Base-by-base conservation (phyloP, 306 rosid species). In the Purshia tridentata region DNA sequence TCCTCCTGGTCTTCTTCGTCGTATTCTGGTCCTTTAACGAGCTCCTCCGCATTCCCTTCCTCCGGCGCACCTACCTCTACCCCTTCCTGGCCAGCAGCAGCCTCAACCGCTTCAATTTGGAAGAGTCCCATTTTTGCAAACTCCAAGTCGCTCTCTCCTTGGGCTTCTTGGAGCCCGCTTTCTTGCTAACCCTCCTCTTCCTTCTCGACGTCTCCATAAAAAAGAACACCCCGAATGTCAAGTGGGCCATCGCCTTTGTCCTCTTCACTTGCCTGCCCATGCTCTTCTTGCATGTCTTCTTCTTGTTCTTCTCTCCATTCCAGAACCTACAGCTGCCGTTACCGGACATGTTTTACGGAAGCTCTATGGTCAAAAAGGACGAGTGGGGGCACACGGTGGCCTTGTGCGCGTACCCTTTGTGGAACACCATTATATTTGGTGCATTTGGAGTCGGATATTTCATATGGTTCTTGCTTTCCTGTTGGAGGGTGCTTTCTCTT, bases 161-260 rank as follows among this genome's bases (percentile, higher is more conserved):
- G 0, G 97, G 98, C 3, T 79, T 88, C 56, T 85, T 91, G 65
- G 72, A 94, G 77, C 98, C 96, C 0, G 96, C 94, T 5, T 94
- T 89, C 68, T 74, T 94, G 22, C 87, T 87, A 1, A 84, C 88
- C 20, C 76, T 94, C 3, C 88, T 94, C 22, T 88, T 81, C 60
- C 91, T 94, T 57, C 84, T 94, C 52, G 87, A 88, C 62, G 84
- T 81, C 1, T 93, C 98, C 0, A 77, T 77, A 3, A 83, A 68
- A 9, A 82, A 81, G 15, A 84, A 85, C 9, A 80, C 80, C 0
- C 81, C 85, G 0, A 70, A 73, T 10, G 81, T 79, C 42, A 22
- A 37, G 3, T 76, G 84, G 77, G 83, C 90, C 0, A 58, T 84
- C 6, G 58, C 80, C 0, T 81, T 73, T 53, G 84, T 89, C 2